Evolutionary conservation across 371 early-diverging fungal species (phyloP).

Genomic region (Lichtheimia ornata): DNA sequence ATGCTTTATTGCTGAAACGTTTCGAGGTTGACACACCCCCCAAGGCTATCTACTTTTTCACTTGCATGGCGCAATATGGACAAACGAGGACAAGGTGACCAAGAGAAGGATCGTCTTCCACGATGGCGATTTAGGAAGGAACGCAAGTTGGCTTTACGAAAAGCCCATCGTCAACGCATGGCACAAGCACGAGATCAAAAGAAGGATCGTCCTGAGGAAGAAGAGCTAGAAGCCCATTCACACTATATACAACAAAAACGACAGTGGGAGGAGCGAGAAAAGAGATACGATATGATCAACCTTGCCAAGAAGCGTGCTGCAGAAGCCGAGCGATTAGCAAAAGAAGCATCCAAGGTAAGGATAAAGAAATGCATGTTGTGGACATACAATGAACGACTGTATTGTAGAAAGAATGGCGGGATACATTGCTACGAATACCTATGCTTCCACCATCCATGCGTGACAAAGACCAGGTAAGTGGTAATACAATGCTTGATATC

Average conservation of each 20-base stretch:
- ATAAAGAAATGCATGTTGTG: not conserved
- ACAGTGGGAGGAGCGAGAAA: conserved; percentile 20
- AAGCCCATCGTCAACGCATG: conserved; percentile 7
- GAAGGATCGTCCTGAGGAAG: not conserved
- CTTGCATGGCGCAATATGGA: not conserved
- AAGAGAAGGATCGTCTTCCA: conserved; percentile 2
- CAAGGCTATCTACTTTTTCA: not conserved
- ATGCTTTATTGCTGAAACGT: no score
- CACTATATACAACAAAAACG: conserved; percentile 16
- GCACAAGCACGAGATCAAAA: conserved; percentile 16
- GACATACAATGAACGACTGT: not conserved
- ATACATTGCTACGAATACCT: conserved; percentile 18
- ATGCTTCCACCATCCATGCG: conserved; percentile 13
- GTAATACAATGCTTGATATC: not conserved
- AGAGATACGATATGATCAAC: conserved; percentile 16
- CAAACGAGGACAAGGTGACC: not conserved
- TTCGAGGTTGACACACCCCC: no score
- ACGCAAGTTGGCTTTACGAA: conserved; percentile 11
- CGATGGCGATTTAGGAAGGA: conserved; percentile 19
- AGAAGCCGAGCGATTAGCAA: conserved; percentile 12
- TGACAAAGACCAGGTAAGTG: not conserved
- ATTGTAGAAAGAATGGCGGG: conserved; percentile 16
- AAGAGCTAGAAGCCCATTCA: conserved; percentile 7
- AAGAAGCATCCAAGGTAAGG: conserved; percentile 13
- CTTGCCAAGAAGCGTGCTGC: conserved; percentile 14